These are phyloP conservation scores for Caryopteris hybrid DNA, from an alignment of 305 asterid species.

Conservation along the genomic window DNA sequence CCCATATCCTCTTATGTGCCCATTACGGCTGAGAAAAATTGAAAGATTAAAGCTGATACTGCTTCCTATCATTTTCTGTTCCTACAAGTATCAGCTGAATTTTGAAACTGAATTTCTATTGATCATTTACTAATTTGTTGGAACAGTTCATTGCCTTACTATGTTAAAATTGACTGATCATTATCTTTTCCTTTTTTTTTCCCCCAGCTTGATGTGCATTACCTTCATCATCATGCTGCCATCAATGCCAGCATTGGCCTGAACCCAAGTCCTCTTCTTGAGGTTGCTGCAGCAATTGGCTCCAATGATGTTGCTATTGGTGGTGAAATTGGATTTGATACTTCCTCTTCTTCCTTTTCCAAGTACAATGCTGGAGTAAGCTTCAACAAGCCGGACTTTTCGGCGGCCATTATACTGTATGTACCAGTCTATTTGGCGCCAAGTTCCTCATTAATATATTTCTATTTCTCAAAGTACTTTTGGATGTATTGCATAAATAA, in stretches of 20 bases:
- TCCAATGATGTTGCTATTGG: conserved; percentile 59
- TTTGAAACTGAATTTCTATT: not conserved
- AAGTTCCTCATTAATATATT: not conserved
- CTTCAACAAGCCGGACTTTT: conserved; percentile 68
- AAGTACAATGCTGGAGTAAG: conserved; percentile 78
- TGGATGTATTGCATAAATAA: not conserved
- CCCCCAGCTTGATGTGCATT: conserved; percentile 74
- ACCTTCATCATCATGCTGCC: conserved; percentile 66
- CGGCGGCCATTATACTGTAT: conserved; percentile 73
- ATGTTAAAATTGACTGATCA: not conserved
- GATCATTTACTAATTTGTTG: not conserved
- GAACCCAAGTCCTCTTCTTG: conserved; percentile 75
- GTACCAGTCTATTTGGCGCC: conserved; percentile 15
- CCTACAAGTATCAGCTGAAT: not conserved
- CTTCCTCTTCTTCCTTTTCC: conserved; percentile 66
- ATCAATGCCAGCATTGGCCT: conserved; percentile 74
- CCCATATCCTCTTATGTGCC: not conserved
- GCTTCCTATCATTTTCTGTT: not conserved
- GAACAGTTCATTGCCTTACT: not conserved
- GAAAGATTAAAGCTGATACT: not conserved
- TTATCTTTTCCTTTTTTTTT: conserved; percentile 1
- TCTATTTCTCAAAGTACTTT: not conserved
- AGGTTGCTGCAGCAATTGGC: conserved; percentile 74
- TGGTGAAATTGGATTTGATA: conserved; percentile 72
- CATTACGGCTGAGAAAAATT: not conserved